Conservation (phyloP, 2,329 filamentous ascomycete genomes). For the Epichloe uncinata region DNA sequence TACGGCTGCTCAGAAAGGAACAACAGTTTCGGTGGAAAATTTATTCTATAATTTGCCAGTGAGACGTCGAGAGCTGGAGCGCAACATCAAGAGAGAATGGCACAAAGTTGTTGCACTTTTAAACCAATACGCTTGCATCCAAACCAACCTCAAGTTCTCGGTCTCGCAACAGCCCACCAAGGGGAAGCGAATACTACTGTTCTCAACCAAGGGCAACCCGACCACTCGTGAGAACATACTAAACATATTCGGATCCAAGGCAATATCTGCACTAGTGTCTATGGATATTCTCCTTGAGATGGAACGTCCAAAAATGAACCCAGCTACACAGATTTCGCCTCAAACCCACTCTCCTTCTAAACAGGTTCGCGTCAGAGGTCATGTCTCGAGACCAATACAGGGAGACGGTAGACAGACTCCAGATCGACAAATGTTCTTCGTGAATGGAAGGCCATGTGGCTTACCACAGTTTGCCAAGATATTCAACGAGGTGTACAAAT, state of each 20-base stretch:
- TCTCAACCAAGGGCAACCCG: constrained; percentile 79
- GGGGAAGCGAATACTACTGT: constrained; percentile 71
- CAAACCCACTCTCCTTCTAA: constrained; percentile 23
- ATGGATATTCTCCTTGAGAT: constrained; percentile 69
- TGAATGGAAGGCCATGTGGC: constrained; percentile 82
- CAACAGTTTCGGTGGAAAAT: constrained; percentile 68
- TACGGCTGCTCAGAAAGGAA: constrained; percentile 76
- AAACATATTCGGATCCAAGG: constrained; percentile 93
- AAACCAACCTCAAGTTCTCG: constrained; percentile 73
- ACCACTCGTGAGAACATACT: constrained; percentile 89
- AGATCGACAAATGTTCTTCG: constrained; percentile 97
- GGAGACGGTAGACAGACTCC: constrained; percentile 90
- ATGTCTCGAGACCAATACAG: constrained; percentile 79
- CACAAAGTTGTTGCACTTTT: constrained; percentile 73
- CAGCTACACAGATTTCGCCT: constrained; percentile 23
- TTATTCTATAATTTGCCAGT: constrained; percentile 86
- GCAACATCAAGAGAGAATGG: constrained; percentile 95
- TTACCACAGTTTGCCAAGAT: constrained; percentile 88
- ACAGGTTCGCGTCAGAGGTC: constrained; percentile 60
- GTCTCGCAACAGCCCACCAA: constrained; percentile 70
- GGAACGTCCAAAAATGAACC: constrained; percentile 40
- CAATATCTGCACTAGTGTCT: constrained; percentile 59
- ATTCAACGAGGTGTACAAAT: constrained; percentile 94
- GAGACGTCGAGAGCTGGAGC: constrained; percentile 81
- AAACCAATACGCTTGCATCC: constrained; percentile 91